phyloP scores from a whole-genome alignment of 2,329 filamentous ascomycete species.

The Hymenoscyphus occultus region DNA sequence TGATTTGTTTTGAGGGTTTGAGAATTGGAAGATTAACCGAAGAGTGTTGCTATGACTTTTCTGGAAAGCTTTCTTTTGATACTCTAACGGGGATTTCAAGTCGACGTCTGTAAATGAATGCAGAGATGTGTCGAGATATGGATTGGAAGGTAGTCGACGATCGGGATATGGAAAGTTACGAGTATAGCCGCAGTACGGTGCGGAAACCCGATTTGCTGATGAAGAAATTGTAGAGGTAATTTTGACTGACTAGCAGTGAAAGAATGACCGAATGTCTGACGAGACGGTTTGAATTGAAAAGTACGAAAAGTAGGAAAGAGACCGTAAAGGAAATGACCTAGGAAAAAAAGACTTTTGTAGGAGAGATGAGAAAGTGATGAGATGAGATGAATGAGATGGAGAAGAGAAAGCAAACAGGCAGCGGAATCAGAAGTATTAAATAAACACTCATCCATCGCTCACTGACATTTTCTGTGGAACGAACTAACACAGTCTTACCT shows the following conservation, averaged over 20 bases:
- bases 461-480: slow-evolving; percentile 17
- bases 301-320: slow-evolving; percentile 10
- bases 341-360: slow-evolving; percentile 28
- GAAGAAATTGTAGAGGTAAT: slow-evolving; percentile 11
- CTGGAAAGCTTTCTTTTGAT: neutral
- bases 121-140: neutral
- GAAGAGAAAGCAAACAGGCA: slow-evolving; percentile 25
- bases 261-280: slow-evolving; percentile 29
- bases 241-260: slow-evolving; percentile 32
- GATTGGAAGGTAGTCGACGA: neutral
- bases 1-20: neutral
- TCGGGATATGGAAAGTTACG: neutral
- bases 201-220: neutral
- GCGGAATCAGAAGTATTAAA: slow-evolving; percentile 31
- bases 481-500: slow-evolving; percentile 1
- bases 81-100: neutral
- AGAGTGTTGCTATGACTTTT: neutral
- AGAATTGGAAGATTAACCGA: neutral
- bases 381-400: slow-evolving; percentile 28
- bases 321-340: slow-evolving; percentile 17
- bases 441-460: slow-evolving; percentile 25
- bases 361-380: slow-evolving; percentile 19
- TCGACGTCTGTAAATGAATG: slow-evolving; percentile 1
- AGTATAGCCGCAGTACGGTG: neutral
- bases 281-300: slow-evolving; percentile 32